phyloP scores from a whole-genome alignment of 257 asterid species.

The Gardenia jasminoides region DNA sequence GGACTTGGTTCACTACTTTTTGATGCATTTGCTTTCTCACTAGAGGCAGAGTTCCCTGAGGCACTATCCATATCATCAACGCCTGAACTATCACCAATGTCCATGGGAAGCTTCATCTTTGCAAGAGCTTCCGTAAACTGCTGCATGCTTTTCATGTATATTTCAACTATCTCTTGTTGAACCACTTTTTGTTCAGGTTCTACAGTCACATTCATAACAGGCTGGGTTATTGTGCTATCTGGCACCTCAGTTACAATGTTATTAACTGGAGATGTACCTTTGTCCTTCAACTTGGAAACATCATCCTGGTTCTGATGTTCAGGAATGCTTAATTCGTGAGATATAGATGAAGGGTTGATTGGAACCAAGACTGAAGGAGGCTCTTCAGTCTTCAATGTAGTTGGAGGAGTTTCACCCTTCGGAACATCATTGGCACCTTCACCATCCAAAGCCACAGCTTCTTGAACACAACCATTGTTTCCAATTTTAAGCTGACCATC shows the following conservation, averaged over 20 bases:
- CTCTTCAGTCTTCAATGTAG: background rate
- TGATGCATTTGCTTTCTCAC: background rate
- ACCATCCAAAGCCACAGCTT: background rate
- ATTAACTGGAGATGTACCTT: background rate
- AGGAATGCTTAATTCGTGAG: slow-evolving; percentile 5
- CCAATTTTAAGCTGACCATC: slow-evolving; percentile 27
- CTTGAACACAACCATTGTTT: slow-evolving; percentile 2
- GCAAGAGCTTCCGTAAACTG: slow-evolving; percentile 72
- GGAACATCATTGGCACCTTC: background rate
- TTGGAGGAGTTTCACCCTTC: background rate
- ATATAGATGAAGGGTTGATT: background rate
- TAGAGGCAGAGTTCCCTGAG: slow-evolving; percentile 28
- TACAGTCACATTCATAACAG: slow-evolving; percentile 37
- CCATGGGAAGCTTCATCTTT: slow-evolving; percentile 74
- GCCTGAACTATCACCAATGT: slow-evolving; percentile 34
- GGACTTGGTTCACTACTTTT: slow-evolving; percentile 45
- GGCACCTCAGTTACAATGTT: background rate
- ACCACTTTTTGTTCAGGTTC: slow-evolving; percentile 46
- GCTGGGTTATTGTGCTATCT: slow-evolving; percentile 5
- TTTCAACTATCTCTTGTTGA: slow-evolving; percentile 71
- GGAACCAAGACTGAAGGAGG: background rate
- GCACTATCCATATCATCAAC: slow-evolving; percentile 22
- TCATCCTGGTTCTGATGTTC: slow-evolving; percentile 3
- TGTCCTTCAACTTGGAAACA: background rate
- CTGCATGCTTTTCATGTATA: slow-evolving; percentile 79